phyloP scores from a whole-genome alignment of 352 stramenopile species.

The Halophytophthora polymorphica region DNA sequence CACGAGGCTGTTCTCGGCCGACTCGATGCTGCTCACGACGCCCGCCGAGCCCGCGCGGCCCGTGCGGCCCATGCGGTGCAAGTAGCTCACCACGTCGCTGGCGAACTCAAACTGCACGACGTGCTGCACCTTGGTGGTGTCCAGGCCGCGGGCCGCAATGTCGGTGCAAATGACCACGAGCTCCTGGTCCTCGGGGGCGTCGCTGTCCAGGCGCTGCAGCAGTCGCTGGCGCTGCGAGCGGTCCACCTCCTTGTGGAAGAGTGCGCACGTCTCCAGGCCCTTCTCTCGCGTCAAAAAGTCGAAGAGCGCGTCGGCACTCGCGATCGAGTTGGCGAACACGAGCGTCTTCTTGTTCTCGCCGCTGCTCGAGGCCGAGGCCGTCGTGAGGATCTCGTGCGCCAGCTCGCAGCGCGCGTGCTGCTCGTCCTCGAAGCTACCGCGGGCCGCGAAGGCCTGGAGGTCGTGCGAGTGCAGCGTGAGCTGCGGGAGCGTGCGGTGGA shows the following conservation, averaged over 20 bases:
- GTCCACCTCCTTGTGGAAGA: constrained; percentile 70
- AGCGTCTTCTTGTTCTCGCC: constrained; percentile 37
- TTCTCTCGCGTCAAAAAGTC: constrained; percentile 47
- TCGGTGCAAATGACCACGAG: constrained; percentile 71
- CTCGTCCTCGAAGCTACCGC: constrained; percentile 15
- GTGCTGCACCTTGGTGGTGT: constrained; percentile 67
- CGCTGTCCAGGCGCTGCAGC: constrained; percentile 37
- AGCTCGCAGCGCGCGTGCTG: constrained; percentile 39
- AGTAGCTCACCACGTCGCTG: constrained; percentile 74
- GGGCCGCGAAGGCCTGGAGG: constrained; percentile 34
- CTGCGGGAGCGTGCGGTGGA: constrained; percentile 62
- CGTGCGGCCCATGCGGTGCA: constrained; percentile 78
- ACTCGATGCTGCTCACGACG: constrained; percentile 70
- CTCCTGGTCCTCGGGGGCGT: constrained; percentile 19
- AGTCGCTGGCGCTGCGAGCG: constrained; percentile 44
- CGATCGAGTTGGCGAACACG: constrained; percentile 74
- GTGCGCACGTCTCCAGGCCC: constrained; percentile 23
- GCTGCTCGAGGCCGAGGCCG: constrained; percentile 1
- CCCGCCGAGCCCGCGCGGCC: constrained; percentile 50
- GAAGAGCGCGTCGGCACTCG: constrained; percentile 56
- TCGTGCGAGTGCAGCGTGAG: constrained; percentile 38
- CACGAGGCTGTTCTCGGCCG: constrained; percentile 52
- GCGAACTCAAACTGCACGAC: constrained; percentile 84
- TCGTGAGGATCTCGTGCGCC: constrained; percentile 45
- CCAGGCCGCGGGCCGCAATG: constrained; percentile 69